These are phyloP conservation scores for Sclerotinia minor DNA, from an alignment of 2,329 filamentous ascomycete genomes.

Conservation along the genomic window DNA sequence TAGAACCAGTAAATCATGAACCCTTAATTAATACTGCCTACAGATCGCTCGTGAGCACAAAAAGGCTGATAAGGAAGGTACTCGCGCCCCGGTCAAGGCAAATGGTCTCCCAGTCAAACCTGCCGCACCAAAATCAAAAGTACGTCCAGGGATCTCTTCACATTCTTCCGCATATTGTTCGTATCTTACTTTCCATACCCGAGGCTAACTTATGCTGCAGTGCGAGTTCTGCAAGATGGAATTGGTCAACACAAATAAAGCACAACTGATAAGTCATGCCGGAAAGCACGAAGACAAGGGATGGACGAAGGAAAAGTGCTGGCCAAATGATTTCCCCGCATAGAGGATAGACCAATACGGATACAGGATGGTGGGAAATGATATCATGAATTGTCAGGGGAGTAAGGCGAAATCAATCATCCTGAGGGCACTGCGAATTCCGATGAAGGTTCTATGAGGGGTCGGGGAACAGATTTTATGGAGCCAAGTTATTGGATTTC, in stretches of 20 bases:
- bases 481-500: neutral
- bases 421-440: conserved; percentile 17
- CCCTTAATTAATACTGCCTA: conserved; percentile 2
- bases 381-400: conserved; percentile 20
- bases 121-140: conserved; percentile 53
- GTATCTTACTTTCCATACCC: no score
- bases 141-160: conserved; percentile 35
- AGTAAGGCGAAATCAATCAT: conserved; percentile 19
- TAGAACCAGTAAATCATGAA: neutral
- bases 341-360: neutral
- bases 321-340: conserved; percentile 50
- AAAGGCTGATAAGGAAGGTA: conserved; percentile 55
- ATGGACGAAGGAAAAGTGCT: conserved; percentile 61
- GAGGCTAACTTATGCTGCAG: conserved; percentile 37
- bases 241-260: conserved; percentile 52
- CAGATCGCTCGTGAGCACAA: conserved; percentile 57
- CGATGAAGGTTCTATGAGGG: conserved; percentile 13
- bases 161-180: neutral
- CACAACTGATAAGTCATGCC: conserved; percentile 55
- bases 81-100: conserved; percentile 53
- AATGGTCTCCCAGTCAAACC: conserved; percentile 57
- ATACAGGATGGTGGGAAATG: conserved; percentile 5
- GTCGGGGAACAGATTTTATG: neutral
- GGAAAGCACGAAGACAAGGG: conserved; percentile 50
- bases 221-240: conserved; percentile 54